Base-by-base conservation (phyloP, 192 early-diverging fungal species). In the Funneliformis geosporum region DNA sequence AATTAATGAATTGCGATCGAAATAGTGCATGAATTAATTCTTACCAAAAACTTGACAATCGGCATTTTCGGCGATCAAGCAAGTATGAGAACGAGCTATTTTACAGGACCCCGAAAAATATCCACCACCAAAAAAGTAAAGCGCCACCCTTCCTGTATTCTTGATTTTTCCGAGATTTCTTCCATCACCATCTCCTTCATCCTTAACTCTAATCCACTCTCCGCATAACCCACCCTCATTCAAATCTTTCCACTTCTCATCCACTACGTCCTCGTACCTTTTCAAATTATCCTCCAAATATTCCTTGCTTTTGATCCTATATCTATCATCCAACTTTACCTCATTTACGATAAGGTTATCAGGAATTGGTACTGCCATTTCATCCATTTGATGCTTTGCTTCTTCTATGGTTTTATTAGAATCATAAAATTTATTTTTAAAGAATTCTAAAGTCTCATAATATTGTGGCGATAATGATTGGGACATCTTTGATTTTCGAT, bases 51-150 rank as follows among this genome's bases (percentile, higher is more conserved):
- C 16, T 60, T 16, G 23, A 60, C 59, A 60, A 16, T 60, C 10
- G 16, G 59, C 59, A 11, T 60, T 60, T 60, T 60, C 59, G 16
- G 59, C 59, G 8, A 60, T 60, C 59, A 7, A 0, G 6, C 23
- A 6, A 14, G 59, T 60, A 8, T 5, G 12, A 18, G 0, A 5
- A 14, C 59, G 59, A n/a, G 59, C 10, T 14, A n/a, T 6, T 14
- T 60, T 60, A 11, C 11, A 5, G 0, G 82, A 83, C 12, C 87
- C 85, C 0, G 83, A n/a, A 27, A 89, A 86, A 76, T 91, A 93
- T 1, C 87, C 92, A 28, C 93, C 93, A 47, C 95, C 95, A 72
- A 95, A 94, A 50, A 92, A 77, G 62, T 92, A 93, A 62, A 95
- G 80, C 18, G 94, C 78, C 0, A 91, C 87, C 14, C 85, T 82